Percentiles rank a stretch among this genome's conserved stretches.
phyloP scores from a whole-genome alignment of 306 rosid species.

The Trichosanthes cucumerina region DNA sequence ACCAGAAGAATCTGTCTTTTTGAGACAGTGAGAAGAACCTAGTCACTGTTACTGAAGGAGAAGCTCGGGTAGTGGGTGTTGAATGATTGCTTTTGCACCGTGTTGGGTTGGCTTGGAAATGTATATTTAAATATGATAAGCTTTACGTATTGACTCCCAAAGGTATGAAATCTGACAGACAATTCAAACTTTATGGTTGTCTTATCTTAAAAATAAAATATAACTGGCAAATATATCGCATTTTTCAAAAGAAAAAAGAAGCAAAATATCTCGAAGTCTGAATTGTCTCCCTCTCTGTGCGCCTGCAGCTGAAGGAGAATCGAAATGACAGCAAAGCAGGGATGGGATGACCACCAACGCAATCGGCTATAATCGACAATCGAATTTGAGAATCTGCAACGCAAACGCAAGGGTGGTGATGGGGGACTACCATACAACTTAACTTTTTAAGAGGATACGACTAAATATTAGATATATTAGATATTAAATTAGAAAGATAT shows the following conservation, averaged over 20 bases:
- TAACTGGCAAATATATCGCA: not conserved
- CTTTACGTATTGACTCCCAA: not conserved
- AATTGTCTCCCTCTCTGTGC: not conserved
- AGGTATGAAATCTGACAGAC: not conserved
- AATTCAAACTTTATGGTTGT: not conserved
- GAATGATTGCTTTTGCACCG: not conserved
- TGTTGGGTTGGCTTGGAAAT: not conserved
- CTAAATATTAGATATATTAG: not conserved
- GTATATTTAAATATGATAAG: not conserved
- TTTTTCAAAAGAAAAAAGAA: not conserved
- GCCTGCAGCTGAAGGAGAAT: not conserved
- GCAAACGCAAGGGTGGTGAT: no score
- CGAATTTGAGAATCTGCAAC: not conserved
- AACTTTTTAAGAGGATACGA: not conserved
- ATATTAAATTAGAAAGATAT: not conserved
- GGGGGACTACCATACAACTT: not conserved
- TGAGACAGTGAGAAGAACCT: not conserved
- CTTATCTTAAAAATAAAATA: not conserved
- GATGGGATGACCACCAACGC: not conserved
- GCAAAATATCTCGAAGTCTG: not conserved
- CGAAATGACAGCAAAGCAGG: not conserved
- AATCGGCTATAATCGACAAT: not conserved
- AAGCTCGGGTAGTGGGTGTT: not conserved
- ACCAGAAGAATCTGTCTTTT: not conserved
- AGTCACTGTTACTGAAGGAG: not conserved